These are phyloP conservation scores for Fusarium compactum DNA, from an alignment of 2,329 filamentous ascomycete species.

Conservation along the genomic window DNA sequence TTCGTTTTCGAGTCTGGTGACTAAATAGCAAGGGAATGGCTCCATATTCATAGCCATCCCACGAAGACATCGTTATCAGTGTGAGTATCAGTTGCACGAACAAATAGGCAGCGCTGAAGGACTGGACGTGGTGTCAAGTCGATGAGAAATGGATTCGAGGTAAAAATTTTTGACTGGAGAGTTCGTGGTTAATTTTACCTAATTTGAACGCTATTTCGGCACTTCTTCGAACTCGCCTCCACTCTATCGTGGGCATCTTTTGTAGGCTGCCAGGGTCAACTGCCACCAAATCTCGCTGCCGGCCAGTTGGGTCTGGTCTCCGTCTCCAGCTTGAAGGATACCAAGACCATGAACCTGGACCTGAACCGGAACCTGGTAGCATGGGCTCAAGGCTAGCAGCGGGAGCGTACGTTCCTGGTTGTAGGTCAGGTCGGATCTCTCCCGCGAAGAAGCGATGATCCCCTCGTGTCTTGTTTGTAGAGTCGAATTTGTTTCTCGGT, in stretches of 20 bases:
- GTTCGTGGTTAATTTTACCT: constrained; percentile 53
- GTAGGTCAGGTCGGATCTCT: constrained; percentile 18
- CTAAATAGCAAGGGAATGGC: constrained; percentile 33
- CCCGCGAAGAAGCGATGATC: constrained; percentile 26
- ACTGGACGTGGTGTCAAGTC: constrained; percentile 43
- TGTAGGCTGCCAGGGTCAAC: constrained; percentile 12
- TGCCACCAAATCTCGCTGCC: constrained; percentile 32
- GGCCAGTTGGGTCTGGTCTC: constrained; percentile 17
- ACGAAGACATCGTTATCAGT: constrained; percentile 26
- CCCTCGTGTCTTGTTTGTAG: constrained; percentile 8
- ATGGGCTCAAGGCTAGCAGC: constrained; percentile 12
- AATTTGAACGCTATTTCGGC: constrained; percentile 51
- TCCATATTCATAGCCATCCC: constrained; percentile 45
- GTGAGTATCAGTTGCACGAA: constrained; percentile 44
- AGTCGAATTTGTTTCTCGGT: constrained; percentile 15
- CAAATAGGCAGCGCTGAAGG: constrained; percentile 41
- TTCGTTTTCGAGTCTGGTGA: constrained; percentile 45
- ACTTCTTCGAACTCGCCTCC: constrained; percentile 43
- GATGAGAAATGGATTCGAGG: constrained; percentile 52
- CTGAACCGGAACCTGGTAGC: background rate
- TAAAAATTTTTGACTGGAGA: constrained; percentile 55
- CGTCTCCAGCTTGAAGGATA: constrained; percentile 3
- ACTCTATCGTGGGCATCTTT: constrained; percentile 42
- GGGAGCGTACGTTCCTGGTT: constrained; percentile 35
- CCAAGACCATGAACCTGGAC: constrained; percentile 7